A percentile compares a stretch with the other conserved stretches of the same genome.
These are phyloP conservation scores for Yamadazyma ubonensis DNA, from an alignment of 805 yeast genomes.

Conservation along the genomic window DNA sequence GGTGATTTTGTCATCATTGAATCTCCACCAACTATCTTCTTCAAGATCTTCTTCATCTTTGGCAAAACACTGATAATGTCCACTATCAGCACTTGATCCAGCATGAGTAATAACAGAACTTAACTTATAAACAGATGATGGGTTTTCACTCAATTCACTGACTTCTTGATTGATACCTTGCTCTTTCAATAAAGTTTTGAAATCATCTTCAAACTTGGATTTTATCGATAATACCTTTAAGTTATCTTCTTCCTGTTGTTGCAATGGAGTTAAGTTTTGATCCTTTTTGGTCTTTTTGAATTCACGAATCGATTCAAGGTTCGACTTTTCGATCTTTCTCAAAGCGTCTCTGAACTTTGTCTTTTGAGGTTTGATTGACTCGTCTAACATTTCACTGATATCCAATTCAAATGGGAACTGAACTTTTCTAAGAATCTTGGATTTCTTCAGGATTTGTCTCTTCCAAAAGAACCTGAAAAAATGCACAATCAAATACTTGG, in stretches of 20 bases:
- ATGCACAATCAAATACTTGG: slow-evolving; percentile 84
- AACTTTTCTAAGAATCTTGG: slow-evolving; percentile 91
- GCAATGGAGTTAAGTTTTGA: slow-evolving; percentile 43
- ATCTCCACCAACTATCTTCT: slow-evolving; percentile 88
- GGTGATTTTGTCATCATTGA: slow-evolving; percentile 87
- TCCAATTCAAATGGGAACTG: slow-evolving; percentile 94
- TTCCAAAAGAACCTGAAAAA: slow-evolving; percentile 97
- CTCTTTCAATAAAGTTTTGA: slow-evolving; percentile 43
- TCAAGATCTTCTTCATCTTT: slow-evolving; percentile 62
- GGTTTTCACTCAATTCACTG: slow-evolving; percentile 63
- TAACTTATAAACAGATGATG: slow-evolving; percentile 83
- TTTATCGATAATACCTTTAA: slow-evolving; percentile 48
- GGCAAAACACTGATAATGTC: slow-evolving; percentile 92
- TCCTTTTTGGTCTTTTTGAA: slow-evolving; percentile 56
- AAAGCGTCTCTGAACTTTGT: slow-evolving; percentile 73
- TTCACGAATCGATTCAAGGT: slow-evolving; percentile 68
- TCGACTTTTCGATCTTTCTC: slow-evolving; percentile 71
- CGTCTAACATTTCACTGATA: slow-evolving; percentile 79
- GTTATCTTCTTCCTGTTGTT: slow-evolving; percentile 54
- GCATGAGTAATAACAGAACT: slow-evolving; percentile 85
- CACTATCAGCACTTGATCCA: slow-evolving; percentile 95
- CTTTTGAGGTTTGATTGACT: slow-evolving; percentile 65
- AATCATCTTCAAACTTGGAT: slow-evolving; percentile 51
- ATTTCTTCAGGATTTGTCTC: slow-evolving; percentile 83
- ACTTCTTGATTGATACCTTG: slow-evolving; percentile 19